Evolutionary conservation across 2,329 filamentous ascomycete genomes (phyloP).

Genomic region (Fonsecaea multimorphosa): DNA sequence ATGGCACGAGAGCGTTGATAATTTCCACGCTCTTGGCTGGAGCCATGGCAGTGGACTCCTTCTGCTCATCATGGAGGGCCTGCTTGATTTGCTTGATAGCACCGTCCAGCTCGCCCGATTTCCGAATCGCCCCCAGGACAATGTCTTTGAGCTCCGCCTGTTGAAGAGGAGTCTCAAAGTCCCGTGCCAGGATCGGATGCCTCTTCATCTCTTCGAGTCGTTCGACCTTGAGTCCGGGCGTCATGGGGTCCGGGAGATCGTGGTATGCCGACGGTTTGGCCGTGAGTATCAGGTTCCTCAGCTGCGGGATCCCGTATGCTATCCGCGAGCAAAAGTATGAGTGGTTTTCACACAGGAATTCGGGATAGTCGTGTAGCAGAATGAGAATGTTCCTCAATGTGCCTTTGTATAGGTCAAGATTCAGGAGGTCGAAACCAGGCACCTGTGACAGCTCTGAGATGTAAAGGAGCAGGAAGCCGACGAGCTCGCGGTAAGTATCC

Average conservation of each 20-base stretch:
- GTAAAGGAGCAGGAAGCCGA: slow-evolving; percentile 74
- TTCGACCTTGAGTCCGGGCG: slow-evolving; percentile 76
- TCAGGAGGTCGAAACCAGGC: slow-evolving; percentile 69
- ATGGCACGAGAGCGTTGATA: slow-evolving; percentile 82
- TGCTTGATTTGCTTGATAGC: slow-evolving; percentile 71
- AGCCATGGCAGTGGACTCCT: slow-evolving; percentile 17
- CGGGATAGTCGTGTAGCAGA: slow-evolving; percentile 91
- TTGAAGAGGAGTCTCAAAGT: slow-evolving; percentile 60
- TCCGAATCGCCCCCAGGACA: slow-evolving; percentile 59
- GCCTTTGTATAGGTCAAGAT: slow-evolving; percentile 84
- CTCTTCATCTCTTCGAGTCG: slow-evolving; percentile 75
- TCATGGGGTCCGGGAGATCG: slow-evolving; percentile 76
- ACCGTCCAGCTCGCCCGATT: slow-evolving; percentile 55
- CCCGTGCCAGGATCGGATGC: slow-evolving; percentile 68
- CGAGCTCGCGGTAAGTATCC: slow-evolving; percentile 73
- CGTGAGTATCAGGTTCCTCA: slow-evolving; percentile 85
- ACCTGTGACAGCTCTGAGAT: slow-evolving; percentile 81
- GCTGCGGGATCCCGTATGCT: slow-evolving; percentile 81
- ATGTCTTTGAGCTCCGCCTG: slow-evolving; percentile 60
- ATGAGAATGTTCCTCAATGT: slow-evolving; percentile 81
- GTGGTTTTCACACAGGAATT: slow-evolving; percentile 89
- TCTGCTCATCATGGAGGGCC: slow-evolving; percentile 18
- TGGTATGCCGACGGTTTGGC: slow-evolving; percentile 73
- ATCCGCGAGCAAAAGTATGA: slow-evolving; percentile 80
- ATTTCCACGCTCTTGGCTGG: slow-evolving; percentile 51